Base-by-base conservation (phyloP, 2,329 filamentous ascomycete genomes). In the Escovopsis weberi region DNA sequence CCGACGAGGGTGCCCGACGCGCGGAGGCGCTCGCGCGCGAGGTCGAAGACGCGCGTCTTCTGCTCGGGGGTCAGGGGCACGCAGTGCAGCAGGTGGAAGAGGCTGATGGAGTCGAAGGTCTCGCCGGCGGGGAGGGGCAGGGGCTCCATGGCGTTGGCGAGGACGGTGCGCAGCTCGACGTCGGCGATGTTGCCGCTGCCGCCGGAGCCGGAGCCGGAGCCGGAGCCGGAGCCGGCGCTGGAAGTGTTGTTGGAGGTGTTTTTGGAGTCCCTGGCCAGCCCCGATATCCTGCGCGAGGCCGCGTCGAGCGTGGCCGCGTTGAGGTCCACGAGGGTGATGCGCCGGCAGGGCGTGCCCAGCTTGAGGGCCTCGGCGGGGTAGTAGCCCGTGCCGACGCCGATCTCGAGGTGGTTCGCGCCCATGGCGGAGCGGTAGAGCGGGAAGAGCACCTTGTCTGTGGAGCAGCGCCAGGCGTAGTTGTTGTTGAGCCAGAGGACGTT, bases 401-500 rank as follows among this genome's bases (percentile, higher is more conserved):
- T 52, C 48, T 66, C 62, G 18, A 66, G 56, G 43, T 65, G 63
- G 26, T 52, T 50, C n/a, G 47, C 39, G 6, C 59, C 56, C 43
- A 64, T 56, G 46, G 60, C 51, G 30, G 56, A 50, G 38, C 45
- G 45, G 51, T 62, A 64, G 33, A 63, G 41, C 37, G 44, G 55
- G 4, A 60, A 48, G 10, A 61, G 55, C 10, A 59, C 39, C 5
- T 43, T 39, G 1, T 41, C 41, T 8, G 55, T 58, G 2, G 59
- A 49, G 44, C 60, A 65, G 10, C 43, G 42, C 64, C 63, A 67
- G 34, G 60, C 50, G 47, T 50, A 59, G 32, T 41, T 50, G 51
- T 60, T 62, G 47, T 63, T 59, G 11, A 68, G 63, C 40, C 66
- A 63, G 5, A 67, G 57, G 41, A 63, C 59, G 47, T 65, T 63